Evolutionary conservation across 2,329 filamentous ascomycete genomes (phyloP).

Genomic region (Torrubiella hemipterigena): DNA sequence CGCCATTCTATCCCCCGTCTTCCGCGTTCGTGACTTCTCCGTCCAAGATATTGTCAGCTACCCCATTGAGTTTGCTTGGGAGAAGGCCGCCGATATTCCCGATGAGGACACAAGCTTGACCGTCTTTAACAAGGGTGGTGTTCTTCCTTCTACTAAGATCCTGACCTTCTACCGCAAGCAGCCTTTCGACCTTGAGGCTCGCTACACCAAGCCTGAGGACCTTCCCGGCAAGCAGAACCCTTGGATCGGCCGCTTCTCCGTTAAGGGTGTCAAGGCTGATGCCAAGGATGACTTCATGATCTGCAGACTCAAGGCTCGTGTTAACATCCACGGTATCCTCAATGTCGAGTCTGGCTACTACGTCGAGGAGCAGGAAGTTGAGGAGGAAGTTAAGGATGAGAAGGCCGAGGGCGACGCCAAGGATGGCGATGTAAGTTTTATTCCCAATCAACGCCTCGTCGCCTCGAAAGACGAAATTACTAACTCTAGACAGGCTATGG

Average conservation of each 20-base stretch:
- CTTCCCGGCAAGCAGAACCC: slow-evolving; percentile 85
- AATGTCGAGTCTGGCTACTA: slow-evolving; percentile 97
- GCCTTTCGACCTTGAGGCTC: slow-evolving; percentile 89
- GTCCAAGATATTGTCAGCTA: slow-evolving; percentile 97
- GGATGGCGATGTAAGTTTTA: slow-evolving; percentile 60
- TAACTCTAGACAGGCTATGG: slow-evolving; percentile 56
- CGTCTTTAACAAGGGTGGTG: slow-evolving; percentile 94
- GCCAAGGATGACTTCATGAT: slow-evolving; percentile 98
- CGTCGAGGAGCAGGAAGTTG: slow-evolving; percentile 93
- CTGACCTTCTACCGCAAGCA: slow-evolving; percentile 99
- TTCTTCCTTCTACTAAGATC: slow-evolving; percentile 97
- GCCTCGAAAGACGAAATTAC: too few species aligned
- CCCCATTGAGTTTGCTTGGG: slow-evolving; percentile 97
- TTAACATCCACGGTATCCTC: slow-evolving; percentile 91
- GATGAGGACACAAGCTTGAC: slow-evolving; percentile 96
- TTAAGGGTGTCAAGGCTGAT: slow-evolving; percentile 93
- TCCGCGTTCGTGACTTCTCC: slow-evolving; percentile 96
- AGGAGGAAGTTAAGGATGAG: slow-evolving; percentile 74
- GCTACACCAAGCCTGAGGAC: slow-evolving; percentile 75
- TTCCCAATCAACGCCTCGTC: not conserved
- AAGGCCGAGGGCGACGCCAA: too few species aligned
- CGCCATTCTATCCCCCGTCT: slow-evolving; percentile 91
- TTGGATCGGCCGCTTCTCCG: slow-evolving; percentile 95
- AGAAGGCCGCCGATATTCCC: slow-evolving; percentile 95
- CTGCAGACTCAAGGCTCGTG: slow-evolving; percentile 95